Evolutionary conservation across 2,329 filamentous ascomycete species (phyloP), one percentile per base, ranked within the genome.

Genomic region (Hypoxylon sp.): DNA sequence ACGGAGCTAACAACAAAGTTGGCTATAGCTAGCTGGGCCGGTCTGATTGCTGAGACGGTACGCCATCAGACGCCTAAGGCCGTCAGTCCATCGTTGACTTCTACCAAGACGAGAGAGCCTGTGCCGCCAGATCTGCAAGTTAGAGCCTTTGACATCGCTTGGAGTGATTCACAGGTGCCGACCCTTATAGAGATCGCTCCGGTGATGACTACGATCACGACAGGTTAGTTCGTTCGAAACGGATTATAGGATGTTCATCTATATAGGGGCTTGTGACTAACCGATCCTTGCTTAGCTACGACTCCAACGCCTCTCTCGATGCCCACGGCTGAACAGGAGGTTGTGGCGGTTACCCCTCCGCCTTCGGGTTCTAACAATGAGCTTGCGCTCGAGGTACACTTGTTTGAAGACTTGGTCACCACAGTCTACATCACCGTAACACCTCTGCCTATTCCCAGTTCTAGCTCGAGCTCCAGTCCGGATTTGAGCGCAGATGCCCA

Each of bases 11-110:
- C 39, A 11, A 17, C 2, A 22, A 13, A n/a, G 37, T 29, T 46
- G 17, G 42, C 10, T 37, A 13, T 17, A 74, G 73, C 68, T 58
- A 70, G 74, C 14, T 75, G 73, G 74, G 69, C 58, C n/a, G 63
- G 69, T 24, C 29, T 75, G 5, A 42, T 65, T 6, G 53, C 53
- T n/a, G 72, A 72, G 24, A 72, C 72, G 1, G 19, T 63, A 9
- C 35, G 22, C 31, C 67, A 70, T 33, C 14, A 69, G 22, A 13
- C 33, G 1, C 11, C 59, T n/a, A 44, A 51, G 5, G 19, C 37
- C 3, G 5, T 19, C 9, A 39, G 26, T 11, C 3, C 39, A 8
- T 33, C 33, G 44, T 33, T 26, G 37, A 5, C 54, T 6, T 13
- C 29, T 29, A 5, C 44, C 14, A 39, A 22, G 9, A 60, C 37